Evolutionary conservation across 257 asterid genomes (phyloP), one percentile per base, ranked within the genome.

Genomic region (Nicotiana sylvestris): DNA sequence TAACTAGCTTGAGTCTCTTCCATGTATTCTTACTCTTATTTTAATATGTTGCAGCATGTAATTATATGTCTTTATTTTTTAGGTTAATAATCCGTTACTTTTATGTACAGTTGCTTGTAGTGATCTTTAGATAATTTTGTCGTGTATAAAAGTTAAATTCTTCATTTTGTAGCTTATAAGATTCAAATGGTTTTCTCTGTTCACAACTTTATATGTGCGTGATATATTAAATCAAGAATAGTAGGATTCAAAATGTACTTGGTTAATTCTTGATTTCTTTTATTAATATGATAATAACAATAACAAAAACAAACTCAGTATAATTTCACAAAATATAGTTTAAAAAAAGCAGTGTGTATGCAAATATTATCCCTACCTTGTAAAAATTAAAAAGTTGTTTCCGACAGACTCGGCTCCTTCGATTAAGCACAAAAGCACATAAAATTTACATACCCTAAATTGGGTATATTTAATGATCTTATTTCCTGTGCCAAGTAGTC

Each of bases 111-210:
- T 39, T 7, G 2, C 10, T 39, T 39, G 49, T 39, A 43, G 11
- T 43, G 7, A 43, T 43, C 11, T 43, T 7, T 43, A 2, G 11
- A 43, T 7, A 2, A 43, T 5, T 37, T 8, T 43, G 0, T 43
- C 2, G 9, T 8, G 49, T 7, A 43, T 7, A 43, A 43, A 43
- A 43, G 49, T 43, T 2, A 43, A 43, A 81, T 57, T 76, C 57
- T 17, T 9, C 66, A 15, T 81, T 83, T 81, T 66, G 6, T 35
- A 58, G 66, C 65, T 81, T 18, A 53, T 80, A 76, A 51, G 53
- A 77, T 66, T 60, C 84, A 74, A 53, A 76, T 87, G 82, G 77
- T 84, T 81, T 87, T 88, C 2, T 81, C 21, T 82, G 57, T 74
- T 58, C 66, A 79, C 86, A 60, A 83, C 76, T 57, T 83, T 85